These are phyloP conservation scores for Sphaerulina musiva DNA, from an alignment of 2,329 filamentous ascomycete genomes.

Conservation along the genomic window DNA sequence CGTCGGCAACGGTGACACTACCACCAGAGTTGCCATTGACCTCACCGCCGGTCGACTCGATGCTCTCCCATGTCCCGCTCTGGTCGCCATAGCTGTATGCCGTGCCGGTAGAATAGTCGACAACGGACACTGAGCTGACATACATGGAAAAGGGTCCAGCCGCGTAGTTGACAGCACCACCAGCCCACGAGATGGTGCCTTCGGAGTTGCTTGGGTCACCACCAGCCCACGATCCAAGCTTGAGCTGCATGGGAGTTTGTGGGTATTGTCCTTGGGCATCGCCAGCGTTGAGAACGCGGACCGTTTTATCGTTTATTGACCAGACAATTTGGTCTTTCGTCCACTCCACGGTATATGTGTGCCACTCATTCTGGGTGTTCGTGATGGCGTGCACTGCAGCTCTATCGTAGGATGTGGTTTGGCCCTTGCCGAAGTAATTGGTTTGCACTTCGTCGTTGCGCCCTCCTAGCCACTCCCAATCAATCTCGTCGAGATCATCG, in stretches of 20 bases:
- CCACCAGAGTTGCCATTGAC: constrained; percentile 53
- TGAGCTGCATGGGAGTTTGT: constrained; percentile 91
- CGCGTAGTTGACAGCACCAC: constrained; percentile 76
- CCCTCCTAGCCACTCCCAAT: constrained; percentile 91
- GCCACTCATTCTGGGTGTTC: constrained; percentile 65
- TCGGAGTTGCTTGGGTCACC: constrained; percentile 72
- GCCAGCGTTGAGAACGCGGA: constrained; percentile 65
- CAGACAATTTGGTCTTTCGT: constrained; percentile 77
- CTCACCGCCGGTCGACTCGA: constrained; percentile 69
- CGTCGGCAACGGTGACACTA: constrained; percentile 49
- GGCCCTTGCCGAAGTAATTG: constrained; percentile 95
- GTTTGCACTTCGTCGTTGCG: constrained; percentile 74
- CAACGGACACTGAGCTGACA: constrained; percentile 67
- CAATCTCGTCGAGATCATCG: constrained; percentile 89
- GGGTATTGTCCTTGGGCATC: constrained; percentile 77
- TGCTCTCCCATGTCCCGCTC: constrained; percentile 73
- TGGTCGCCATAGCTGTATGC: constrained; percentile 76
- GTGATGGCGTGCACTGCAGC: constrained; percentile 67
- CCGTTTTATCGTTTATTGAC: constrained; percentile 70
- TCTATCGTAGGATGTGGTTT: constrained; percentile 77
- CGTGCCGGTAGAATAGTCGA: constrained; percentile 88
- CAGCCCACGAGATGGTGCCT: constrained; percentile 86
- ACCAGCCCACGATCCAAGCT: constrained; percentile 86
- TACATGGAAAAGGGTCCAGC: constrained; percentile 80
- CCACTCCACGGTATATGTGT: constrained; percentile 91